These are phyloP conservation scores for Crepidotus variabilis DNA, from an alignment of 768 basidiomycete species.

Conservation along the genomic window DNA sequence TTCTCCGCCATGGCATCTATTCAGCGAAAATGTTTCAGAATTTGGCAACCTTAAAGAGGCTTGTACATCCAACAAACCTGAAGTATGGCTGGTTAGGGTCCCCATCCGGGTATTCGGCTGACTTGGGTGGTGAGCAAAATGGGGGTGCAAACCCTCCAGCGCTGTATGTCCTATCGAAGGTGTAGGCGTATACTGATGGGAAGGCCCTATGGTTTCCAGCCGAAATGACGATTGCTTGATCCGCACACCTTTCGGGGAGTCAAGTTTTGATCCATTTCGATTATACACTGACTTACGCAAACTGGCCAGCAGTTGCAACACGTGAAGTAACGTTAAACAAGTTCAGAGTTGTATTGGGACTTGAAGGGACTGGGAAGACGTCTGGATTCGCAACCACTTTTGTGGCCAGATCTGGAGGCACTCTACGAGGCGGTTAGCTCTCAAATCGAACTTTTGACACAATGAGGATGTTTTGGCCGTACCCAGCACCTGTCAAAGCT, in stretches of 20 bases:
- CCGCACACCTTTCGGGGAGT: constrained; percentile 29
- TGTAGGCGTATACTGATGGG: constrained; percentile 38
- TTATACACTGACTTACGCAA: constrained; percentile 34
- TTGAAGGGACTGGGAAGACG: constrained; percentile 37
- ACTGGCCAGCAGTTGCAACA: constrained; percentile 41
- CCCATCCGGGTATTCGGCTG: constrained; percentile 38
- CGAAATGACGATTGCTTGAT: constrained; percentile 39
- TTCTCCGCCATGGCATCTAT: constrained; percentile 30
- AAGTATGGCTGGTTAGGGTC: constrained; percentile 45
- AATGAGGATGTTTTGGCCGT: neutral
- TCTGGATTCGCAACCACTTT: constrained; percentile 14
- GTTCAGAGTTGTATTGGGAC: constrained; percentile 32
- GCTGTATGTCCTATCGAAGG: constrained; percentile 43
- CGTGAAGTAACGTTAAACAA: constrained; percentile 44
- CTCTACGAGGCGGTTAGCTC: too few species aligned
- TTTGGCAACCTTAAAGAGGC: too few species aligned
- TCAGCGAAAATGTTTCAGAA: neutral
- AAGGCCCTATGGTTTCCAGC: neutral
- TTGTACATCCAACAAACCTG: constrained; percentile 33
- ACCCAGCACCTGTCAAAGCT: too few species aligned
- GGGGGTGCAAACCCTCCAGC: constrained; percentile 43
- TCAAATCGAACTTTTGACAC: neutral
- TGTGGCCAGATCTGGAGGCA: constrained; percentile 9
- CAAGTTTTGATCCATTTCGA: too few species aligned
- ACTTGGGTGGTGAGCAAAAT: constrained; percentile 39